Percentiles rank a stretch among this genome's conserved stretches.
phyloP scores from a whole-genome alignment of 306 rosid genomes.

The Ammopiptanthus mongolicus region DNA sequence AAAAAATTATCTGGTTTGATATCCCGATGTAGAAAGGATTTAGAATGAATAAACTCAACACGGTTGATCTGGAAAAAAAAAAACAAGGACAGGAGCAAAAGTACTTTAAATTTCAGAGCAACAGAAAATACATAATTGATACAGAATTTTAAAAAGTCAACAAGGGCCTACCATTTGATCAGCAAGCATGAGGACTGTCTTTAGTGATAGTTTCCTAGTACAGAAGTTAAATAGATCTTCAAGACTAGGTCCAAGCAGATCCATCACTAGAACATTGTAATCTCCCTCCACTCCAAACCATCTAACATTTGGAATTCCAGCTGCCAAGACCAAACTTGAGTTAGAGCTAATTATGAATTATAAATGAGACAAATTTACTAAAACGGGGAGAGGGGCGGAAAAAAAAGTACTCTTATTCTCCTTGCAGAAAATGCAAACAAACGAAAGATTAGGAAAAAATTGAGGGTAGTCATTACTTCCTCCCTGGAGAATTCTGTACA shows the following conservation, averaged over 20 bases:
- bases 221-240: constrained; percentile 96
- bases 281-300: constrained; percentile 99
- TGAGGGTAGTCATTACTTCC: constrained; percentile 60
- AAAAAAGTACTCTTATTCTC: not conserved
- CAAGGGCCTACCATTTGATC: constrained; percentile 79
- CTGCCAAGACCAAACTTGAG: constrained; percentile 44
- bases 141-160: not conserved
- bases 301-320: constrained; percentile 87
- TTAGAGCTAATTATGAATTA: constrained; percentile 1
- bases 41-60: constrained; percentile 86
- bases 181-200: constrained; percentile 95
- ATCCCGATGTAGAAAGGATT: constrained; percentile 93
- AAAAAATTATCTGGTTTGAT: constrained; percentile 96
- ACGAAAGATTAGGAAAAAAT: not conserved
- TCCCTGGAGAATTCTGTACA: constrained; percentile 95
- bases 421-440: not conserved
- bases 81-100: not conserved
- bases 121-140: not conserved
- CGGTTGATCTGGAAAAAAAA: constrained; percentile 64
- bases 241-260: constrained; percentile 97
- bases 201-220: constrained; percentile 84
- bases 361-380: not conserved
- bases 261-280: constrained; percentile 90
- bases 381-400: not conserved
- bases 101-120: not conserved